Evolutionary conservation across 1,284 basidiomycete species (phyloP), one percentile per base, ranked within the genome.

Genomic region (Leccinum griseonigrum): DNA sequence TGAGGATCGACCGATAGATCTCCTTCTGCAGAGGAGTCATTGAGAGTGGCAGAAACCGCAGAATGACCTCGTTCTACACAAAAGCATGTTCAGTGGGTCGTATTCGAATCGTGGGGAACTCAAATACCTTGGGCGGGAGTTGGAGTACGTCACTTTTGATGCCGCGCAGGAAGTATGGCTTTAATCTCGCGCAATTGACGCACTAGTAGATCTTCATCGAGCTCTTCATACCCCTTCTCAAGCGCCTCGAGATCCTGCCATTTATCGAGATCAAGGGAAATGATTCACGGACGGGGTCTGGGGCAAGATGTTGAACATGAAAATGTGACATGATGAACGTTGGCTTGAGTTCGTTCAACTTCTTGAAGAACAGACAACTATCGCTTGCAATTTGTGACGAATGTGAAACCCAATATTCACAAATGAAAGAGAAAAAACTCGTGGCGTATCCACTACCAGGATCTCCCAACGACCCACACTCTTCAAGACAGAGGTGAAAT

Each of bases 61-160:
- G 90, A 67, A 98, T 97, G 54, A 93, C 88, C 74, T 93, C 90
- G 67, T 92, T 92, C 90, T 92, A 59, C 34, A 52, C 60, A 66
- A 60, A 55, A 29, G 18, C 28, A 51, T 61, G 59, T 56, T 67
- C 59, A 63, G 28, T 57, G 59, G 31, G 64, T 57, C 13, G 32
- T 38, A 26, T n/a, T 51, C 28, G n/a, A 56, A 22, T 22, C 22
- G 22, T 22, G 36, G 13, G 28, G 18, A 28, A 59, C 52, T 31
- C 4, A 63, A 73, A 57, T 63, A 94, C 94, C 83, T 97, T 96
- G 0, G 94, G 92, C 22, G 97, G 96, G 11, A 98, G 83, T 66
- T 94, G 85, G 38, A 98, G 82, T 1, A 98, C 96, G 70, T 97
- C 93, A 63, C 89, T 90, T 77, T 98, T 98, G 69, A 94, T 87